Base-by-base conservation (phyloP, 371 early-diverging fungal species). In the Mucor mucedo region DNA sequence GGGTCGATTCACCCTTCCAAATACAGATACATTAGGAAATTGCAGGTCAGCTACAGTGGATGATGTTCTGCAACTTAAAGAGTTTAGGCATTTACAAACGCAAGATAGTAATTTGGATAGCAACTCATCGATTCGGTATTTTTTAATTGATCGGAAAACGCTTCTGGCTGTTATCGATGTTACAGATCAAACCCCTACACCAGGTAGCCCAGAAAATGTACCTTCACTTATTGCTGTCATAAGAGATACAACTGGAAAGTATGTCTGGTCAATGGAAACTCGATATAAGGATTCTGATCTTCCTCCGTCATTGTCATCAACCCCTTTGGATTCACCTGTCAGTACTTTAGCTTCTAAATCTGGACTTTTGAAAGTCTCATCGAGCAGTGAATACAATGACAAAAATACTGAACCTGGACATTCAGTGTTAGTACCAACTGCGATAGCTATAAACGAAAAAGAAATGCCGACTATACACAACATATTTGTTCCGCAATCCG, bases 201-300 rank as follows among this genome's bases (percentile, higher is more conserved):
- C 13, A 5, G 56, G 40, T 44, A 77, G 69, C 1, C 49, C 39
- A 1, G 62, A 62, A 8, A 52, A 68, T n/a, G 65, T 73, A 0
- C 84, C 86, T 2, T 75, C 83, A 29, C 65, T 84, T 11, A 70
- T 84, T 0, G 65, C 86, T 6, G 76, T 90, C 0, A 69, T 89
- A 58, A 83, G 92, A 41, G 91, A 93, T 60, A 77, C 87, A 2
- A 88, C 82, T 8, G 93, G 93, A 14, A 86, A 84, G 66, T 89
- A 89, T 68, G 78, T 86, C 0, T 93, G 91, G 91, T 81, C 82
- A 21, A 73, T 84, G 30, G 76, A 79, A 49, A 69, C 86, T 13
- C 70, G 71, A 42, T 88, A 89, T 63, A 65, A 73, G 16, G 84
- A 84, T 39, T 69, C 60, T 4, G 9, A 52, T 11, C 39, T 47